These are phyloP conservation scores for Penicillium hesseltinei DNA, from an alignment of 2,329 filamentous ascomycete species.

Conservation along the genomic window DNA sequence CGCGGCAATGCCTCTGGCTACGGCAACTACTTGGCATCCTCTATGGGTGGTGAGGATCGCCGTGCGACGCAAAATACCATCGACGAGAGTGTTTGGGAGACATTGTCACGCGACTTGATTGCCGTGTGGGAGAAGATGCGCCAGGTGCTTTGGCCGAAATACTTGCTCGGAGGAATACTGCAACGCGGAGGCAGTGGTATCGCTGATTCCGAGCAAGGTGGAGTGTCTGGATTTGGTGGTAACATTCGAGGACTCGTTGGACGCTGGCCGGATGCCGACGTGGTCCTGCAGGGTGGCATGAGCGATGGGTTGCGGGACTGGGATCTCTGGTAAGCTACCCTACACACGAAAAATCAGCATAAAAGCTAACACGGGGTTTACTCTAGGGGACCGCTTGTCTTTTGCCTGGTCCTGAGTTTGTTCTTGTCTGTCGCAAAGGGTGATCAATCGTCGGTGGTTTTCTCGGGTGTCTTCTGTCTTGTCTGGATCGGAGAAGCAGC, in stretches of 20 bases:
- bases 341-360: not conserved
- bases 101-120: conserved; percentile 83
- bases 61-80: conserved; percentile 88
- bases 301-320: conserved; percentile 89
- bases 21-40: conserved; percentile 80
- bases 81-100: conserved; percentile 96
- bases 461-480: conserved; percentile 93
- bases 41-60: conserved; percentile 89
- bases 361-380: conserved; percentile 1
- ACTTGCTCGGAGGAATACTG: conserved; percentile 72
- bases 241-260: conserved; percentile 57
- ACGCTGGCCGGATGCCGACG: conserved; percentile 67
- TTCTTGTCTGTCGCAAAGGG: conserved; percentile 79
- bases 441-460: conserved; percentile 83
- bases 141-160: conserved; percentile 94
- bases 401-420: conserved; percentile 84
- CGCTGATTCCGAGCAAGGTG: conserved; percentile 57
- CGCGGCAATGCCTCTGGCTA: conserved; percentile 58
- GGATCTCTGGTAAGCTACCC: conserved; percentile 73
- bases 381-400: conserved; percentile 82
- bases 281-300: conserved; percentile 69
- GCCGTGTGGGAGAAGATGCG: conserved; percentile 98
- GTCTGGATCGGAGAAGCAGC: conserved; percentile 96
- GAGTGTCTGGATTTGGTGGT: conserved; percentile 48
- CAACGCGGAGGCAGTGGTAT: conserved; percentile 54